Evolutionary conservation across 495 filamentous ascomycete species (phyloP), one percentile per base, ranked within the genome.

Genomic region (Penicillium paxilli): DNA sequence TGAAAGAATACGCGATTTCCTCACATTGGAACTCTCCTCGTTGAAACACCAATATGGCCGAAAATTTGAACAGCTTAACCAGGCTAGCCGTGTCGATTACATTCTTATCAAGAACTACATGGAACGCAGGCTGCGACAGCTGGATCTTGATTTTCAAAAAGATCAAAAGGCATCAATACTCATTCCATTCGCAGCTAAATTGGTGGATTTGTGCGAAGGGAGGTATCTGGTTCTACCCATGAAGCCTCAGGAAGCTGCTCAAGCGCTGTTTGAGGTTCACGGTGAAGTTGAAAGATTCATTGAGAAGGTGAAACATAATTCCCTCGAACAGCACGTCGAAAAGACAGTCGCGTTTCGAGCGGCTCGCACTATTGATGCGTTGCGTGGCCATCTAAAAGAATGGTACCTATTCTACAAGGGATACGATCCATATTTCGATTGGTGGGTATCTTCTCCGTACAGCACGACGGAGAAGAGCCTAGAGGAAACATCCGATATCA

Each of bases 371-470:
- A 54, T 78, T 1, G 56, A 60, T 4, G 50, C 65, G 21, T 62
- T 81, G 12, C 67, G 66, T 12, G 32, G 14, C 1, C 65, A 72
- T 45, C 54, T 81, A 0, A 55, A 62, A 1, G 72, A 79, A 41
- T 74, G 65, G 56, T 73, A 61, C 49, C 41, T 32, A 3, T 80
- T 82, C 58, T 79, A 74, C 54, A 67, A 67, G 30, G 74, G 70
- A 24, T 80, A 80, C 42, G 71, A 80, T 24, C 77, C 76, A 10
- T 35, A 66, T 38, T 80, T 80, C 46, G 69, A 75, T 33, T 82
- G 76, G 75, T 82, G 79, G 79, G 66, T 76, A 0, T 46, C 65
- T 8, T 52, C 62, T 21, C 76, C 77, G 3, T 76, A 74, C 25
- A 44, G 54, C 4, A 53, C 55, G 0, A 52, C 78, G 20, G 58